Evolutionary conservation across 371 early-diverging fungal genomes (phyloP).

Genomic region (Vairimorpha ceranae): DNA sequence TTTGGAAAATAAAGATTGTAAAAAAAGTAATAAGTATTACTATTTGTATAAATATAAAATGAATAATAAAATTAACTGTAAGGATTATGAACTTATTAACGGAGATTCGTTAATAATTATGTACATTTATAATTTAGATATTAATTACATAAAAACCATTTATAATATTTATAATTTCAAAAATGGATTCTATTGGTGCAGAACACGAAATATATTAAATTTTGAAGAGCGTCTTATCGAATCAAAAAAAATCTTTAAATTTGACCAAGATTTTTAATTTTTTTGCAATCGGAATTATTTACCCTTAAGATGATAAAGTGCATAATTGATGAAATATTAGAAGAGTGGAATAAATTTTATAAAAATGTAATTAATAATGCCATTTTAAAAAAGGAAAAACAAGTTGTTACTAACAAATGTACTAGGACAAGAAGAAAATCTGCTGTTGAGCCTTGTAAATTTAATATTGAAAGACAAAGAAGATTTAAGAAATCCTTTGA

Average conservation of each 20-base stretch:
- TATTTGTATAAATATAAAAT: conserved; percentile 23
- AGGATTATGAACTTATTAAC: neutral
- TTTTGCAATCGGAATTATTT: neutral
- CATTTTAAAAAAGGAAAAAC: neutral
- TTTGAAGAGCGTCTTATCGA: neutral
- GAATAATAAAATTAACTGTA: neutral
- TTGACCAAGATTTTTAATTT: conserved; percentile 12
- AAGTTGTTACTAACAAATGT: no score
- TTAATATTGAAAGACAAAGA: neutral
- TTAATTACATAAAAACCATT: neutral
- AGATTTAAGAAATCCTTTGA: neutral
- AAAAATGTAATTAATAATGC: neutral
- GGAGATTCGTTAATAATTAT: conserved; percentile 4
- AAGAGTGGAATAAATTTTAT: neutral
- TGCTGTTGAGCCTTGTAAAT: neutral
- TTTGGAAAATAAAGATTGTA: conserved; percentile 24
- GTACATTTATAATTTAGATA: neutral
- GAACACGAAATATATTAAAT: conserved; percentile 19
- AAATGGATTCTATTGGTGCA: conserved; percentile 29
- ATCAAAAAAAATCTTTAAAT: conserved; percentile 3
- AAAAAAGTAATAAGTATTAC: conserved; percentile 17
- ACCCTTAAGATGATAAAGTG: neutral
- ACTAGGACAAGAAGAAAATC: neutral
- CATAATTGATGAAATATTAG: neutral
- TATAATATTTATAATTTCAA: neutral